A percentile compares a stretch with the other conserved stretches of the same genome.
phyloP scores from a whole-genome alignment of 345 rosid species.

The Dipteronia sinensis region DNA sequence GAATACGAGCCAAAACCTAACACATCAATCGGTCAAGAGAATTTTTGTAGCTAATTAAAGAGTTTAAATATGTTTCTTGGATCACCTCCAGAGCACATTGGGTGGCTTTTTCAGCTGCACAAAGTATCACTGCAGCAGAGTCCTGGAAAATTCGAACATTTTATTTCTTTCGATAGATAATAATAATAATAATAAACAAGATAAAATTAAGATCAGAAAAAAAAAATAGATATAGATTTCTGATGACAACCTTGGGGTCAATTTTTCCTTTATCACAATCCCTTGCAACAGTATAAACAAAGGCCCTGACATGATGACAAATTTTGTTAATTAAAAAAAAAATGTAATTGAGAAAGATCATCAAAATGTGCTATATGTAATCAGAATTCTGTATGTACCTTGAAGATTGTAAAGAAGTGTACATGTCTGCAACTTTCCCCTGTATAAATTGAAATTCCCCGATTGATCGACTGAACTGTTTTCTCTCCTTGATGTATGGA shows the following conservation, averaged over 20 bases:
- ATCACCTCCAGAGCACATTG: constrained; percentile 93
- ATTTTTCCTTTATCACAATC: constrained; percentile 76
- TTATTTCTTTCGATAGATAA: too few relatives aligned
- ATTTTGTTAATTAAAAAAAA: too few relatives aligned
- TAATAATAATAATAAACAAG: too few relatives aligned
- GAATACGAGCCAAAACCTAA: too few relatives aligned
- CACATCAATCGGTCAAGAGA: background rate
- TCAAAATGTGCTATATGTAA: too few relatives aligned
- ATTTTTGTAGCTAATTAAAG: too few relatives aligned
- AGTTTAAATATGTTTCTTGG: background rate
- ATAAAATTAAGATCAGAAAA: background rate
- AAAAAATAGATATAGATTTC: background rate
- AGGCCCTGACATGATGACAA: constrained; percentile 57
- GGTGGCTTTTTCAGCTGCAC: constrained; percentile 93
- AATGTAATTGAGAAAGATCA: background rate
- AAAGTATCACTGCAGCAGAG: constrained; percentile 90
- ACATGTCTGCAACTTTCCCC: constrained; percentile 96
- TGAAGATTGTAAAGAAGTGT: constrained; percentile 86
- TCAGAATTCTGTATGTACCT: constrained; percentile 41
- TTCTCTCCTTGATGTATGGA: constrained; percentile 77
- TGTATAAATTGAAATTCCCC: constrained; percentile 94
- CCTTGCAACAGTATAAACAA: constrained; percentile 81
- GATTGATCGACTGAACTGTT: constrained; percentile 86
- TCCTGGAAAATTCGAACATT: constrained; percentile 44
- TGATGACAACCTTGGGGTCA: constrained; percentile 62